Evolutionary conservation across 2,329 filamentous ascomycete genomes (phyloP), one percentile per base, ranked within the genome.

Genomic region (Monilinia fructigena): DNA sequence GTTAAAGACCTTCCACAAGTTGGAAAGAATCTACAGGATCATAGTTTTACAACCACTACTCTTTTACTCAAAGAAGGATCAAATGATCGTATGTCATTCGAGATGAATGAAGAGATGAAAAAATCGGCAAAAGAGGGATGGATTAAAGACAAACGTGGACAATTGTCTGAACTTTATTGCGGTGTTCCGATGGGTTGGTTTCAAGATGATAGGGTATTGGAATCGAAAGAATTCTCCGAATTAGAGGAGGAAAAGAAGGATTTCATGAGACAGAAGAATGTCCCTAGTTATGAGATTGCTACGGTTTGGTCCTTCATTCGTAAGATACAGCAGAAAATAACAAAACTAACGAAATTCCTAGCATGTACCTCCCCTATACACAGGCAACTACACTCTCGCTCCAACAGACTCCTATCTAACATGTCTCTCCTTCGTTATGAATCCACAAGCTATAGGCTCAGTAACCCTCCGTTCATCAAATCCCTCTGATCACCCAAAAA

Each of bases 381-480:
- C 80, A 0, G 82, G 82, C 0, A 72, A 75, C 1, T 77, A 81
- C 47, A 73, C 58, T 2, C 59, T 78, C 0, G 62, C 72, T 4
- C 70, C 73, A 1, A 72, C 75, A 5, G 76, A 80, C 20, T 79
- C 78, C 76, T 82, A 82, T 70, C 74, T 78, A 0, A 79, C 77
- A 40, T 68, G 84, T 4, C 67, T 80, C 0, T 78, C 82, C 0
- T 83, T 85, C 68, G 69, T 82, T 26, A 82, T 83, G 76, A 85
- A 88, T 71, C 79, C 82, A 0, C 83, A 86, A 73, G 80, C 72
- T 76, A 86, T 82, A 5, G 89, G 89, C 14, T 82, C 80, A 2
- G 87, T 93, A 4, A 82, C 77, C 3, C 82, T 92, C 4, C 79
- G 79, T 28, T 88, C 85, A 0, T 77, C 83, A 0, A 82, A 91